A percentile compares a stretch with the other conserved stretches of the same genome.
Conservation (phyloP, 2,329 filamentous ascomycete genomes). For the Trichoderma arundinaceum region DNA sequence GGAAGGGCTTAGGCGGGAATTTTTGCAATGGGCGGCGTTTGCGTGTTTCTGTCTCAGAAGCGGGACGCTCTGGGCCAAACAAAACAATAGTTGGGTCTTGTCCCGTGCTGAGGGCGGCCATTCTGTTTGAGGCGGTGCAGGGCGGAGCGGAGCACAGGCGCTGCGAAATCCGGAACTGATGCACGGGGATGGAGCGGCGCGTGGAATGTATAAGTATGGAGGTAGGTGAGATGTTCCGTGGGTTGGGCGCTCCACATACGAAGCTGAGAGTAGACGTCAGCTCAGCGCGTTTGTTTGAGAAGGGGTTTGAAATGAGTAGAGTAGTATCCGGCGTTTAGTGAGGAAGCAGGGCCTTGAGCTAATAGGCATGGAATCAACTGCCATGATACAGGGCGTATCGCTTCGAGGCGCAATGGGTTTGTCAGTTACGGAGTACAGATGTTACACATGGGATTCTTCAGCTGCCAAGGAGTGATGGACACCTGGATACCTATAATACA, state of each 20-base stretch:
- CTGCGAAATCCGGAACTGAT: not conserved
- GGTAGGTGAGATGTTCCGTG: no score
- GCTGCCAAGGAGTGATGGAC: no score
- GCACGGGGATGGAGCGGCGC: not conserved
- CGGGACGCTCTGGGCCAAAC: slow-evolving; percentile 18
- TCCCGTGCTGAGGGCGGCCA: not conserved
- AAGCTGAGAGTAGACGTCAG: not conserved
- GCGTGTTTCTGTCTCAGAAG: slow-evolving; percentile 16
- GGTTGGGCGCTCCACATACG: not conserved
- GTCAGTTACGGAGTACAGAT: not conserved
- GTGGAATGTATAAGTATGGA: not conserved
- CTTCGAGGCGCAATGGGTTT: not conserved
- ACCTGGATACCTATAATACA: not conserved
- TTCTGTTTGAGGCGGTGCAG: slow-evolving; percentile 20
- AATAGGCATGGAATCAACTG: slow-evolving; percentile 10
- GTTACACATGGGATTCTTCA: not conserved
- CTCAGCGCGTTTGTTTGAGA: not conserved
- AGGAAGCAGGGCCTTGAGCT: not conserved
- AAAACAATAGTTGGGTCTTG: not conserved
- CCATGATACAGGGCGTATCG: slow-evolving; percentile 1
- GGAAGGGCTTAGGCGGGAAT: slow-evolving; percentile 1
- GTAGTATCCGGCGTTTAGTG: slow-evolving; percentile 10
- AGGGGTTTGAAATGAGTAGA: not conserved
- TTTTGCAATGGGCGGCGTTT: not conserved
- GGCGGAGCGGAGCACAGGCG: not conserved